Base-by-base conservation (phyloP, 768 basidiomycete species). In the Porpolomopsis calyptriformis region DNA sequence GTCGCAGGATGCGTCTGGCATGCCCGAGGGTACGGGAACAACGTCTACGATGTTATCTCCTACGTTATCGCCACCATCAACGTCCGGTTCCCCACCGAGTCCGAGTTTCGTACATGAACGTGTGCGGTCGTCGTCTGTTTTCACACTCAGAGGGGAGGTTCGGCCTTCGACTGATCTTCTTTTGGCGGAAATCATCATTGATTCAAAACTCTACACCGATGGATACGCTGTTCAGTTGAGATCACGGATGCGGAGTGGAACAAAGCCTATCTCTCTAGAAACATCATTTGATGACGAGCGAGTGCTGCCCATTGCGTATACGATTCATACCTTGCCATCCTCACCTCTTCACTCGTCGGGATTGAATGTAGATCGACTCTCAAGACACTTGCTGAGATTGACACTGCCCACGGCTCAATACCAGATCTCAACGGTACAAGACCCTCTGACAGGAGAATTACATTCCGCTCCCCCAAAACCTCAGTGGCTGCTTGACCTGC, bases 341-440 rank as follows among this genome's bases (percentile, higher is more conserved):
- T 91, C 89, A 18, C 78, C 89, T 9, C 64, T 88, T 47, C 86
- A 85, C 54, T 85, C 88, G 18, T 82, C 85, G 29, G 76, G 70
- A 18, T 58, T 78, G 39, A 69, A 65, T 39, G 61, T 64, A 6
- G 70, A 67, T 12, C 74, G 69, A 22, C 68, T 82, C 29, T 76
- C 77, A 47, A 74, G 89, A 37, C 90, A 96, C 62, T 63, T 96
- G 38, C 52, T 97, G 11, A 72, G 87, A 40, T 54, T 97, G 43
- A 77, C 74, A 31, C 63, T 96, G 14, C 92, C 92, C 2, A 94
- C 89, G 1, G 81, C 86, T 16, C 83, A 82, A 50, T 88, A 80
- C 57, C 78, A 82, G 58, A 74, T 80, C 37, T 75, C 81, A 25
- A 82, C 84, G 2, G 74, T 93, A 27, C 67, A 74, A 40, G 88